Percentiles rank a stretch among this genome's conserved stretches.
Conservation (phyloP, 1,284 basidiomycete genomes). For the Marasmius oreades region DNA sequence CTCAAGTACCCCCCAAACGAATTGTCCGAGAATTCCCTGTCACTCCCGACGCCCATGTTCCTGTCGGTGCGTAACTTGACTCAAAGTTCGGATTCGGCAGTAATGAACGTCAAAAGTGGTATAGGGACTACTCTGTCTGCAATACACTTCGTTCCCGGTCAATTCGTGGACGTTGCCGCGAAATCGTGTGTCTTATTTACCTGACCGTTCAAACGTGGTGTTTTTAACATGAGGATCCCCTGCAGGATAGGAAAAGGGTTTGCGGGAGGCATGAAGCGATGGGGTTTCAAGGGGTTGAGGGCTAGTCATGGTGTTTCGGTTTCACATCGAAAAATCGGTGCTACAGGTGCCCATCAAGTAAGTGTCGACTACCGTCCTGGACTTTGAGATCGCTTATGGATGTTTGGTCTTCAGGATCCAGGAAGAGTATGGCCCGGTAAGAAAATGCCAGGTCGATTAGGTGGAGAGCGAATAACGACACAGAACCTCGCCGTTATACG, state of each 20-base stretch:
- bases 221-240: conserved; percentile 4
- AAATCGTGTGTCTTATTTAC: conserved; percentile 68
- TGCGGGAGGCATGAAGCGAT: conserved; percentile 96
- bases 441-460: conserved; percentile 98
- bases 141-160: conserved; percentile 96
- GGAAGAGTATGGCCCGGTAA: conserved; percentile 95
- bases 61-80: conserved; percentile 61
- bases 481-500: conserved; percentile 91
- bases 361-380: conserved; percentile 16
- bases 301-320: conserved; percentile 97
- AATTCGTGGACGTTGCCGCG: conserved; percentile 92
- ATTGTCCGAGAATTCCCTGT: conserved; percentile 90
- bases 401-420: conserved; percentile 63
- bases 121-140: conserved; percentile 87
- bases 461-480: conserved; percentile 77
- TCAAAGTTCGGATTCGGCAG: conserved; percentile 6
- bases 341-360: conserved; percentile 94
- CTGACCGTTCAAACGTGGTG: not conserved
- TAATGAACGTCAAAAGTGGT: conserved; percentile 3
- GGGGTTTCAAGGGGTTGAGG: conserved; percentile 88
- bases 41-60: conserved; percentile 85
- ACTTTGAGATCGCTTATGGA: conserved; percentile 3
- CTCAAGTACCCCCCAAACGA: conserved; percentile 82
- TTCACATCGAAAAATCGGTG: conserved; percentile 91
- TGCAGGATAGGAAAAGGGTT: conserved; percentile 94